Evolutionary conservation across 352 stramenopile species (phyloP).

Genomic region (Peronospora belbahrii): DNA sequence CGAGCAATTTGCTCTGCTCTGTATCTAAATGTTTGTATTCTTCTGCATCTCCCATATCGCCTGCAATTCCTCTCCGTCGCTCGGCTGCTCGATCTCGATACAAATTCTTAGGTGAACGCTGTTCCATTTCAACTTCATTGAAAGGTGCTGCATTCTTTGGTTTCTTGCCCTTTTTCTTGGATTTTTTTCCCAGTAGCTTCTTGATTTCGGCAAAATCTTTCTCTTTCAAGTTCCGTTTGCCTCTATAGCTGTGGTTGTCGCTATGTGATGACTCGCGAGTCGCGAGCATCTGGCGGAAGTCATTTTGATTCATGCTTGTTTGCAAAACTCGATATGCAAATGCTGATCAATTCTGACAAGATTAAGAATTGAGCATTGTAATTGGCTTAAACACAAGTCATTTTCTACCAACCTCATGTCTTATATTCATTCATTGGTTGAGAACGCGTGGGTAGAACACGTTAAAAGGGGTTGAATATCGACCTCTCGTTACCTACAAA

Average conservation of each 20-base stretch:
- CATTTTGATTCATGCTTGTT: conserved; percentile 59
- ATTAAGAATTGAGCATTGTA: background rate
- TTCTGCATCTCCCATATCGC: conserved; percentile 42
- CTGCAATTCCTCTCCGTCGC: conserved; percentile 28
- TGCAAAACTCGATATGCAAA: background rate
- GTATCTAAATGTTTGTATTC: conserved; percentile 46
- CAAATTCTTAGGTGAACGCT: background rate
- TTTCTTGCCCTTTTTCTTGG: conserved; percentile 50
- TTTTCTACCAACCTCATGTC: conserved; percentile 9
- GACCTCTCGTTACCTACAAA: conserved; percentile 6
- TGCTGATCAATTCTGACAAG: conserved; percentile 7
- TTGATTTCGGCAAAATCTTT: conserved; percentile 39
- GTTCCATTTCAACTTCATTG: conserved; percentile 1
- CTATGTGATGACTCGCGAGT: conserved; percentile 13
- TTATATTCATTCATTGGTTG: conserved; percentile 24
- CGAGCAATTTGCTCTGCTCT: conserved; percentile 81
- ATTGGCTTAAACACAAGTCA: conserved; percentile 4
- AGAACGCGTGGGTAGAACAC: conserved; percentile 13
- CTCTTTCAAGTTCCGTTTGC: conserved; percentile 51
- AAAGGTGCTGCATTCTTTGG: conserved; percentile 12
- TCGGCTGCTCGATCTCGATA: conserved; percentile 71
- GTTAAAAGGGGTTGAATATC: conserved; percentile 4
- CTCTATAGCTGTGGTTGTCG: conserved; percentile 27
- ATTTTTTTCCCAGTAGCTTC: conserved; percentile 51
- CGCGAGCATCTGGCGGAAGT: conserved; percentile 60